These are phyloP conservation scores for Chrysanthemum makinoi DNA, from an alignment of 129 eudicot genomes.

Conservation along the genomic window DNA sequence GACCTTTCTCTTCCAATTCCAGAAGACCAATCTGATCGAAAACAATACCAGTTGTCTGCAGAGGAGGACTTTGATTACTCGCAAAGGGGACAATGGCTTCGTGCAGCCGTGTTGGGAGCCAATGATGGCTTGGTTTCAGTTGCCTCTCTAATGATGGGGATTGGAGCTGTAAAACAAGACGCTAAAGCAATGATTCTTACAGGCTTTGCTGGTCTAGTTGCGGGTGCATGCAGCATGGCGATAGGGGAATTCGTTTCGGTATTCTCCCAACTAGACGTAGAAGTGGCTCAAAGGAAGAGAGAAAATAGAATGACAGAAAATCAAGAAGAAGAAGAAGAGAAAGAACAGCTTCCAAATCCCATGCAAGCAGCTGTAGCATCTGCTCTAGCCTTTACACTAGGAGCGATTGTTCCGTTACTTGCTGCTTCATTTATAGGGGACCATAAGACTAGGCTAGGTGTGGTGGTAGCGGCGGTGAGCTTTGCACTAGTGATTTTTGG, in stretches of 20 bases:
- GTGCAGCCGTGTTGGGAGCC: constrained; percentile 35
- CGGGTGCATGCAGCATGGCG: constrained; percentile 45
- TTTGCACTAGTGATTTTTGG: constrained; percentile 32
- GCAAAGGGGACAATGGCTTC: constrained; percentile 36
- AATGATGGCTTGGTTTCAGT: constrained; percentile 37
- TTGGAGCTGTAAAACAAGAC: constrained; percentile 25
- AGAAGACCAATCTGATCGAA: constrained; percentile 11
- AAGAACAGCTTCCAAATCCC: constrained; percentile 46
- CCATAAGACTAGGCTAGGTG: constrained; percentile 42
- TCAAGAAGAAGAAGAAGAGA: constrained; percentile 1
- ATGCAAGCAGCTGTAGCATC: constrained; percentile 62
- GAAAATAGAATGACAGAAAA: constrained; percentile 1
- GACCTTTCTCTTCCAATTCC: constrained; percentile 21
- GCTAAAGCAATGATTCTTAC: constrained; percentile 31
- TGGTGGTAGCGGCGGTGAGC: constrained; percentile 50
- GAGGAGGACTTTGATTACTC: constrained; percentile 29
- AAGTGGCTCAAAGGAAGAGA: constrained; percentile 36
- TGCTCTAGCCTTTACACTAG: constrained; percentile 45
- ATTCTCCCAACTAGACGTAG: constrained; percentile 35
- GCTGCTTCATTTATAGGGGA: constrained; percentile 49
- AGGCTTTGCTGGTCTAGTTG: constrained; percentile 37
- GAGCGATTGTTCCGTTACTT: constrained; percentile 59
- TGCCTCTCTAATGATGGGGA: constrained; percentile 36
- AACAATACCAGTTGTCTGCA: background rate
- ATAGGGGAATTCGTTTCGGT: constrained; percentile 39